A percentile compares a stretch with the other conserved stretches of the same genome.
Conservation (phyloP, 441 rosid genomes). For the Euphorbia schlechtendalii region DNA sequence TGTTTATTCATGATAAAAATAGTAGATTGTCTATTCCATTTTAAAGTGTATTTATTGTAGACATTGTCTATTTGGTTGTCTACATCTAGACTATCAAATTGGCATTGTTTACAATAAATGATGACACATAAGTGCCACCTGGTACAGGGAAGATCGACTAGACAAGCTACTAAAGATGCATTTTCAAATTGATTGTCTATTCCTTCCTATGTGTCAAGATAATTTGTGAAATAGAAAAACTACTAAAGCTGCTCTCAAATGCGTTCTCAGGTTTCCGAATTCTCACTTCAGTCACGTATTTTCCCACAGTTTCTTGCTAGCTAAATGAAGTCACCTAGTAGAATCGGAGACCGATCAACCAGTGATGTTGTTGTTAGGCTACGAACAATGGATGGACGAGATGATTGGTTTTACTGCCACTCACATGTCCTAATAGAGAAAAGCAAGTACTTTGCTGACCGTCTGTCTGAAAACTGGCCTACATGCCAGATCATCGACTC, state of each 20-base stretch:
- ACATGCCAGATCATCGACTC: conserved; percentile 92
- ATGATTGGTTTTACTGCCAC: conserved; percentile 87
- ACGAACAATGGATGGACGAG: conserved; percentile 73
- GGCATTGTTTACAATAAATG: no score
- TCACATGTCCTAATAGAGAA: conserved; percentile 56
- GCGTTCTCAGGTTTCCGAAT: background rate
- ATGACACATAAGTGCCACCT: no score
- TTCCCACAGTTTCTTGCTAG: conserved; percentile 26
- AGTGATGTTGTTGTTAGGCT: conserved; percentile 87
- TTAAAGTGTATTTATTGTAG: no score
- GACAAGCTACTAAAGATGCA: no score
- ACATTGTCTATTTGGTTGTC: no score
- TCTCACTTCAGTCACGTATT: background rate
- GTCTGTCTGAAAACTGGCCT: conserved; percentile 90
- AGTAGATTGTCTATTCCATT: no score
- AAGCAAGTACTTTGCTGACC: conserved; percentile 78
- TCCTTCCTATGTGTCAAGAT: no score
- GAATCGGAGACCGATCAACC: conserved; percentile 69
- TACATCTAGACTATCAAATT: no score
- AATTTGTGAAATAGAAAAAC: no score
- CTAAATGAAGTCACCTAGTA: conserved; percentile 37
- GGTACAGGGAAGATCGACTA: no score
- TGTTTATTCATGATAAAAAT: no score
- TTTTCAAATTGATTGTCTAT: no score
- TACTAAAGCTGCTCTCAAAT: background rate